Conservation (phyloP, 75 land plant species). For the Larix kaempferi region DNA sequence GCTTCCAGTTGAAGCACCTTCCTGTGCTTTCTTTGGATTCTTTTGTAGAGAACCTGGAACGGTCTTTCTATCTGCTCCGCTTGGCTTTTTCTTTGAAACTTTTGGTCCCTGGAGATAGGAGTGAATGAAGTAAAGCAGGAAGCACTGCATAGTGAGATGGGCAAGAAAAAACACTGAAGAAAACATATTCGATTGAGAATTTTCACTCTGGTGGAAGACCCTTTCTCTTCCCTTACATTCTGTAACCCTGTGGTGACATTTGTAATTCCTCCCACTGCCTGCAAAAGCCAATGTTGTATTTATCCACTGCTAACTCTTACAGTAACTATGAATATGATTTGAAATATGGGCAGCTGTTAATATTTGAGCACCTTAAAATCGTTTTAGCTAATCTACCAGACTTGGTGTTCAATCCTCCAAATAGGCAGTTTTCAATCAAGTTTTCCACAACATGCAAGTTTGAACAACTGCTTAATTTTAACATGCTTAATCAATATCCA, state of each 20-base stretch:
- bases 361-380: no score
- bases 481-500: neutral
- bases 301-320: no score
- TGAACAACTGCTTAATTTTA: neutral
- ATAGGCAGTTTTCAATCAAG: no score
- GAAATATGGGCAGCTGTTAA: no score
- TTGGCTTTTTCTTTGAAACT: constrained; percentile 3
- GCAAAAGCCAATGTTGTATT: neutral
- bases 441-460: no score
- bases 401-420: no score
- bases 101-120: neutral
- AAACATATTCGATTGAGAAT: neutral
- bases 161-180: neutral
- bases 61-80: neutral
- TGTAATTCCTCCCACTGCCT: neutral
- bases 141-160: neutral
- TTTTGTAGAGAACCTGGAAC: neutral
- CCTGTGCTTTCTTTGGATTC: no score
- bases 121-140: neutral
- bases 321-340: no score
- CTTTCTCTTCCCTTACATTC: neutral
- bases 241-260: neutral
- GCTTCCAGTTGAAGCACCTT: neutral
- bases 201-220: neutral
- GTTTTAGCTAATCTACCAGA: no score